phyloP scores from a whole-genome alignment of 1,284 basidiomycete species.

The Leccinum pachyderme region DNA sequence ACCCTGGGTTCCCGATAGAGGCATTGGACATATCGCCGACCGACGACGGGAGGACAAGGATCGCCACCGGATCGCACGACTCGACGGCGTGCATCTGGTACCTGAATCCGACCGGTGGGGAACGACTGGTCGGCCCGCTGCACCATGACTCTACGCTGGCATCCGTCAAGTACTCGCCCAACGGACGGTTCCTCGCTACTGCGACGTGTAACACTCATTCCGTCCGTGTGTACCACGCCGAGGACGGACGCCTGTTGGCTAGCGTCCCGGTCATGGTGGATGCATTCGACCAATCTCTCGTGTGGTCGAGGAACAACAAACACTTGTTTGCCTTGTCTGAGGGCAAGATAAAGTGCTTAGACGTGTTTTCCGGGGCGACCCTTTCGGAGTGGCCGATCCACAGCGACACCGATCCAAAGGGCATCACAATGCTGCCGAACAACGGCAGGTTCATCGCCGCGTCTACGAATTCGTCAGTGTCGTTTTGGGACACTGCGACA shows the following conservation, averaged over 20 bases:
- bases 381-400: constrained; percentile 10
- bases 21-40: constrained; percentile 5
- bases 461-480: constrained; percentile 3
- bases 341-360: neutral
- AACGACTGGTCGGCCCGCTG: constrained; percentile 4
- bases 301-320: constrained; percentile 4
- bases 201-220: neutral
- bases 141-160: neutral
- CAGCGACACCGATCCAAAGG: neutral
- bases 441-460: constrained; percentile 7
- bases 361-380: neutral
- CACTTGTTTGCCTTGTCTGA: constrained; percentile 1
- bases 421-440: constrained; percentile 2
- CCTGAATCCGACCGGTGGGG: neutral
- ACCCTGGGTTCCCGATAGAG: neutral
- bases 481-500: constrained; percentile 13
- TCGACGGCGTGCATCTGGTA: constrained; percentile 12
- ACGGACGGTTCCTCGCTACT: constrained; percentile 11
- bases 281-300: constrained; percentile 1
- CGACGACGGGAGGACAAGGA: constrained; percentile 1
- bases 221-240: constrained; percentile 5
- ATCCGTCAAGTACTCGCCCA: constrained; percentile 5
- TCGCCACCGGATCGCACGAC: constrained; percentile 9
- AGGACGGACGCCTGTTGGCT: constrained; percentile 2
- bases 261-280: neutral